Conservation (phyloP, 2,329 filamentous ascomycete species). For the Oidium heveae region DNA sequence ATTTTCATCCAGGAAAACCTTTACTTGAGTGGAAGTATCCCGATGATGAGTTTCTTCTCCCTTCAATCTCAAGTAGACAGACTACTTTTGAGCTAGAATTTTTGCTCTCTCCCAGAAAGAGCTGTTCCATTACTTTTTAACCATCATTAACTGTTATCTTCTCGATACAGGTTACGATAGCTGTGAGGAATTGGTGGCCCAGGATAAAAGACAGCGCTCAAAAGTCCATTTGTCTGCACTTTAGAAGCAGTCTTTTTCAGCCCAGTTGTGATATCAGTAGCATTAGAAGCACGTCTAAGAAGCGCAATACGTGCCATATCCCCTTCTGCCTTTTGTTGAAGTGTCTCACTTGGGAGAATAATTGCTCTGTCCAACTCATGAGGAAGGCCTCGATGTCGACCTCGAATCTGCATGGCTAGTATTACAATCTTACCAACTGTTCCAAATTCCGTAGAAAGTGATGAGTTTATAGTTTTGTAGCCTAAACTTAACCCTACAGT, state of each 20-base stretch:
- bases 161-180: constrained; percentile 5
- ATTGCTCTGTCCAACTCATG: constrained; percentile 47
- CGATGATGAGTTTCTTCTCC: no score
- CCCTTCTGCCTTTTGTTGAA: constrained; percentile 31
- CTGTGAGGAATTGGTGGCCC: constrained; percentile 12
- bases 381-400: constrained; percentile 40
- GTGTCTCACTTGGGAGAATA: constrained; percentile 36
- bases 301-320: constrained; percentile 13
- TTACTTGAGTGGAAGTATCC: no score
- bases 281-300: constrained; percentile 5
- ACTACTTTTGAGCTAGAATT: no score
- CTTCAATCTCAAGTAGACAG: no score
- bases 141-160: neutral
- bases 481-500: constrained; percentile 83
- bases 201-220: constrained; percentile 12
- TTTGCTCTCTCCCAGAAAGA: no score
- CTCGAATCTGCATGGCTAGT: constrained; percentile 43
- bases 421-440: constrained; percentile 37
- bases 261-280: neutral
- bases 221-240: constrained; percentile 4
- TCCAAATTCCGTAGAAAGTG: constrained; percentile 61
- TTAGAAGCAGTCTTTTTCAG: constrained; percentile 1
- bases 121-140: no score
- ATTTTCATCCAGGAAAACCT: no score
- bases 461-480: constrained; percentile 49